Evolutionary conservation across 192 early-diverging fungal genomes (phyloP).

Genomic region (Linnemannia hyalina): DNA sequence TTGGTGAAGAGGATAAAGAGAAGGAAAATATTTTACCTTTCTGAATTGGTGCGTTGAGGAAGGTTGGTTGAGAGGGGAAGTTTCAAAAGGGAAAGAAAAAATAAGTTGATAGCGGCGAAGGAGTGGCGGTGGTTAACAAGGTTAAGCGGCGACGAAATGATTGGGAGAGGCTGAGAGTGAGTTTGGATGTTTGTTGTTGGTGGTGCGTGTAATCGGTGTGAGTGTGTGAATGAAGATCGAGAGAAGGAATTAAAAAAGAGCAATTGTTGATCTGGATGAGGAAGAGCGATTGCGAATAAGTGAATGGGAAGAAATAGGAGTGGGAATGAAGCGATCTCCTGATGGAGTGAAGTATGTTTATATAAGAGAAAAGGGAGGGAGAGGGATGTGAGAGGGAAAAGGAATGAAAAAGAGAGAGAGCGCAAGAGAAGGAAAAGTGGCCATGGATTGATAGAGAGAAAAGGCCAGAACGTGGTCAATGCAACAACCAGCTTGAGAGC

Average conservation of each 20-base stretch:
- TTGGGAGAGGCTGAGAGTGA: too few relatives aligned
- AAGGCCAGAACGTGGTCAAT: too few relatives aligned
- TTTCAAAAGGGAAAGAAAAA: background rate
- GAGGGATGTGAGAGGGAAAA: background rate
- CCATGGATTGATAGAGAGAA: background rate
- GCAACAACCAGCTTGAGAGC: conserved; percentile 2
- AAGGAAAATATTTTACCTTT: background rate
- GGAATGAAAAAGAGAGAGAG: background rate
- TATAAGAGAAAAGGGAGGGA: background rate
- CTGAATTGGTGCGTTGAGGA: background rate
- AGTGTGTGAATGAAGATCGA: too few relatives aligned
- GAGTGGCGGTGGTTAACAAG: too few relatives aligned
- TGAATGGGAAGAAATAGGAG: background rate
- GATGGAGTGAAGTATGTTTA: background rate
- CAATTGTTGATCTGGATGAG: too few relatives aligned
- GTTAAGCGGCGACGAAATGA: too few relatives aligned
- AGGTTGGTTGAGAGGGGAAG: background rate
- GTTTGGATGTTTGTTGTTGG: too few relatives aligned
- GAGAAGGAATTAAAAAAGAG: too few relatives aligned
- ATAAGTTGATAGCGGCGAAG: background rate
- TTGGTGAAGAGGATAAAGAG: background rate
- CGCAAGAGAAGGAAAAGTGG: background rate
- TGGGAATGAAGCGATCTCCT: background rate
- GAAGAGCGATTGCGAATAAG: background rate
- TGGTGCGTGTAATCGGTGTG: too few relatives aligned